Evolutionary conservation across 345 rosid genomes (phyloP), one percentile per base, ranked within the genome.

Genomic region (Eucalyptus globulus): DNA sequence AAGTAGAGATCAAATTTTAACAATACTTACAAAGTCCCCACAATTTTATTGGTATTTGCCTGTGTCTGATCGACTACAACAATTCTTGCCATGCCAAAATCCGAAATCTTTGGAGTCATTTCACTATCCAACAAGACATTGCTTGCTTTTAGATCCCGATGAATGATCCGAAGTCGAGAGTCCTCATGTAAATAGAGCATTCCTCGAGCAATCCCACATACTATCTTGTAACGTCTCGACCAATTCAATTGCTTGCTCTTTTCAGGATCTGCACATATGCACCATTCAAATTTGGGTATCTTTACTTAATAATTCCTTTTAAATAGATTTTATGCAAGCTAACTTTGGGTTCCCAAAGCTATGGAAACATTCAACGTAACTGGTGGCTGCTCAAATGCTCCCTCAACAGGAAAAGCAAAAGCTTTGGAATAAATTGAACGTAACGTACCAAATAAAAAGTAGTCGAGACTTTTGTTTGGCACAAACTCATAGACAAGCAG

Each of bases 401-500:
- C 26, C 24, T 21, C 26, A 8, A 11, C 5, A 54, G 10, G 60
- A 22, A 54, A 21, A 21, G 24, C 24, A 21, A 19, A 1, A 54
- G 26, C 27, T 54, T 22, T 21, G 24, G 60, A 54, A 8, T 54
- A 8, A 19, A 54, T 54, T 54, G 27, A 54, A 21, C 2, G 5
- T 4, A 9, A 54, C 27, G 1, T 54, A 22, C 60, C 60, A 54
- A 54, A 21, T 54, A 54, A 22, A 90, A 89, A 86, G 44, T 86
- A 43, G 47, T 92, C 89, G 6, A 93, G 91, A 87, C 94, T 93
- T n/a, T 88, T 51, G 51, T 92, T 92, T 6, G 91, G 90, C 80
- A 92, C 19, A 87, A 88, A 91, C 87, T 93, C 93, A 44, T 90
- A 93, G 88, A 93, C 76, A 21, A 91, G 92, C 72, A 93, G 44